These are phyloP conservation scores for Cucurbita pepo DNA, from an alignment of 306 rosid species.

Conservation along the genomic window DNA sequence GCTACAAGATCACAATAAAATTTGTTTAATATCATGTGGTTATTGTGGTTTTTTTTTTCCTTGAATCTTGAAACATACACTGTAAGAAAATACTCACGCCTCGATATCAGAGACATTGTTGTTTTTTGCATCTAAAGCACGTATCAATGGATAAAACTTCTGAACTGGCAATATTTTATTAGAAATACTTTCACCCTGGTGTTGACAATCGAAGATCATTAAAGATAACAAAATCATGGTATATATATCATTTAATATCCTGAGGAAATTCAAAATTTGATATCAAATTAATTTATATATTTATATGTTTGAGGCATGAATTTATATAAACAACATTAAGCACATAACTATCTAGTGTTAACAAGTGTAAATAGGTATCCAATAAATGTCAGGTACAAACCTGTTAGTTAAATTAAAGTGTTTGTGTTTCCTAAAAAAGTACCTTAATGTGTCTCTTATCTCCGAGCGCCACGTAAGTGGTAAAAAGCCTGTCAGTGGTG, in stretches of 20 bases:
- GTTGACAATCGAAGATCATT: background rate
- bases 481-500: slow-evolving; percentile 33
- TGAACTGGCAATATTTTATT: slow-evolving; percentile 8
- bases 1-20: slow-evolving; percentile 10
- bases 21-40: background rate
- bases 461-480: slow-evolving; percentile 30
- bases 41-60: background rate
- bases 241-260: no score
- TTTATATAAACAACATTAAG: no score
- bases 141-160: slow-evolving; percentile 34
- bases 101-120: background rate
- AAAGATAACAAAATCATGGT: background rate
- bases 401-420: no score
- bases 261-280: no score
- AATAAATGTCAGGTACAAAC: no score
- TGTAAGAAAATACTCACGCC: slow-evolving; percentile 23
- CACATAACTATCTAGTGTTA: no score
- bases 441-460: slow-evolving; percentile 25
- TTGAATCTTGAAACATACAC: no score
- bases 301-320: no score
- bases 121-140: slow-evolving; percentile 16
- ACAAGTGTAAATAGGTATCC: background rate
- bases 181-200: slow-evolving; percentile 56
- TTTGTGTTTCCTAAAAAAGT: background rate
- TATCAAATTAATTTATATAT: background rate